phyloP scores from a whole-genome alignment of 2,329 filamentous ascomycete species.

The Alternaria ventricosa region DNA sequence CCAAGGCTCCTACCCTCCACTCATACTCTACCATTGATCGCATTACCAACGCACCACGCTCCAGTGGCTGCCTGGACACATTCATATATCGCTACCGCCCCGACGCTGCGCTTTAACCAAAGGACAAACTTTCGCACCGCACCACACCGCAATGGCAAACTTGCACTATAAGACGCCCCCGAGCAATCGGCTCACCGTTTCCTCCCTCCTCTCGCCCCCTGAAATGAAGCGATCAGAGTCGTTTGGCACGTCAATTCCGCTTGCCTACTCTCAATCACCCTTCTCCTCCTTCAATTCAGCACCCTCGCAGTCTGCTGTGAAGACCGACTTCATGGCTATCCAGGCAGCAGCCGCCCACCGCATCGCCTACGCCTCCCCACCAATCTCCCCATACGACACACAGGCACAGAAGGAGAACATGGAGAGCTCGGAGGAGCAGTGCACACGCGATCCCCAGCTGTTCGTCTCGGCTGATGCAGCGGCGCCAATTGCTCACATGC shows the following conservation, averaged over 20 bases:
- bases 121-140: conserved; percentile 24
- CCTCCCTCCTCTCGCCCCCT: conserved; percentile 50
- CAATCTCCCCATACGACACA: conserved; percentile 48
- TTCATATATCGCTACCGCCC: conserved; percentile 13
- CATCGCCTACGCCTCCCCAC: conserved; percentile 48
- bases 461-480: conserved; percentile 39
- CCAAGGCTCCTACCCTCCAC: conserved; percentile 18
- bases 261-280: conserved; percentile 27
- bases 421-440: conserved; percentile 35
- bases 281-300: conserved; percentile 39
- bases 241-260: conserved; percentile 44
- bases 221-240: conserved; percentile 50
- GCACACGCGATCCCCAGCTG: conserved; percentile 45
- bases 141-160: conserved; percentile 36
- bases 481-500: conserved; percentile 40
- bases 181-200: conserved; percentile 44
- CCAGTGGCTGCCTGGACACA: conserved; percentile 16
- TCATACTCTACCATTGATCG: conserved; percentile 16
- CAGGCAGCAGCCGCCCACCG: conserved; percentile 33
- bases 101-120: conserved; percentile 10
- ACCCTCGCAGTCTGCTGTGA: conserved; percentile 28
- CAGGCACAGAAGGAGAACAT: conserved; percentile 48
- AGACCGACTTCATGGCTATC: conserved; percentile 22
- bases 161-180: conserved; percentile 34
- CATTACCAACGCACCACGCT: conserved; percentile 7